phyloP scores from a whole-genome alignment of 768 basidiomycete species.

The Pulveroboletus sp. region DNA sequence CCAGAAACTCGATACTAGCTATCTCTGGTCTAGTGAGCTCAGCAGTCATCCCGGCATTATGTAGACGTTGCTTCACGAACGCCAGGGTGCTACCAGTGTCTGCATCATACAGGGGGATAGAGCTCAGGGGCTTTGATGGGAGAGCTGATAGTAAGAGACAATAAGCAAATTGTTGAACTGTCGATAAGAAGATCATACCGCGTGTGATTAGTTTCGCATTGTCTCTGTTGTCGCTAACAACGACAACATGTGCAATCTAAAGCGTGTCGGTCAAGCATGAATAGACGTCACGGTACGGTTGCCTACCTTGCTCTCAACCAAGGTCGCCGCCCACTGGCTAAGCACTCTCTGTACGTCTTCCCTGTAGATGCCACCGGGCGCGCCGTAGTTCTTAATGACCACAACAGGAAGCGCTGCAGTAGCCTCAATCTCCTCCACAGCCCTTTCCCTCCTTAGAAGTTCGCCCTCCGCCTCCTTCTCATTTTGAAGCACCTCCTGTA shows the following conservation, averaged over 20 bases:
- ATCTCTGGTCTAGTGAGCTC: slow-evolving; percentile 54
- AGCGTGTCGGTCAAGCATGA: background rate
- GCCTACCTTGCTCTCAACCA: slow-evolving; percentile 75
- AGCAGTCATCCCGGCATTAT: slow-evolving; percentile 48
- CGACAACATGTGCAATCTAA: slow-evolving; percentile 87
- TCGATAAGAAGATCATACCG: slow-evolving; percentile 39
- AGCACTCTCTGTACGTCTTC: slow-evolving; percentile 74
- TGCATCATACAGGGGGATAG: slow-evolving; percentile 81
- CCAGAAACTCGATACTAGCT: slow-evolving; percentile 64
- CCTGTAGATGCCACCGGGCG: slow-evolving; percentile 49
- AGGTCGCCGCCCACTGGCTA: slow-evolving; percentile 76
- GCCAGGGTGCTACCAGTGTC: slow-evolving; percentile 72
- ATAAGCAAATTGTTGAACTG: background rate
- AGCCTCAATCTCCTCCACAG: slow-evolving; percentile 44
- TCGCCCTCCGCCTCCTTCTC: slow-evolving; percentile 32
- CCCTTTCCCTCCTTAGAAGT: slow-evolving; percentile 26
- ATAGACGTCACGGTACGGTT: background rate
- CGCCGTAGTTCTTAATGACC: slow-evolving; percentile 74
- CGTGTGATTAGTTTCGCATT: slow-evolving; percentile 80
- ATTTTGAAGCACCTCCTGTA: slow-evolving; percentile 18
- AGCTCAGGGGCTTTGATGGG: slow-evolving; percentile 75
- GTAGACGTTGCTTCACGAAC: slow-evolving; percentile 77
- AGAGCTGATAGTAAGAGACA: slow-evolving; percentile 47
- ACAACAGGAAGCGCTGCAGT: slow-evolving; percentile 76
- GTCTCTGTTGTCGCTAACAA: slow-evolving; percentile 86